Conservation (phyloP, 495 filamentous ascomycete genomes). For the Annulohypoxylon bovei region DNA sequence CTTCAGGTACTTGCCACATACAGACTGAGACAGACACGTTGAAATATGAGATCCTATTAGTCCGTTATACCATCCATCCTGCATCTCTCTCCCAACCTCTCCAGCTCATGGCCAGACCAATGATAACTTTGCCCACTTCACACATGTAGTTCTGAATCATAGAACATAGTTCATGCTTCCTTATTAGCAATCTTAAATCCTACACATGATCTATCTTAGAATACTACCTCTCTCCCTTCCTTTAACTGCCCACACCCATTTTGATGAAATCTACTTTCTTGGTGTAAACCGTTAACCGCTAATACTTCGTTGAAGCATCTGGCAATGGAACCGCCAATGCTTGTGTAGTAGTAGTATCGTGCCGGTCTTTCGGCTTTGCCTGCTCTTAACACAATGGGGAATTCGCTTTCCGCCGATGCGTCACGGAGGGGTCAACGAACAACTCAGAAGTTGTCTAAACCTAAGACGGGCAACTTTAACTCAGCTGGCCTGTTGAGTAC, state of each 20-base stretch:
- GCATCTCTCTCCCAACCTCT: slow-evolving; percentile 33
- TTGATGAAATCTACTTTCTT: slow-evolving; percentile 18
- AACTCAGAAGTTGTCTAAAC: slow-evolving; percentile 60
- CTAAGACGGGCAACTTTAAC: slow-evolving; percentile 54
- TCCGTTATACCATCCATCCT: slow-evolving; percentile 14
- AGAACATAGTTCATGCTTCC: slow-evolving; percentile 27
- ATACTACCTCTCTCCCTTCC: not conserved
- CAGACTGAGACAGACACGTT: slow-evolving; percentile 24
- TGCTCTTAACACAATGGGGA: slow-evolving; percentile 53
- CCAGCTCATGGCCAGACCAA: slow-evolving; percentile 23
- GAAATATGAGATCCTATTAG: slow-evolving; percentile 26
- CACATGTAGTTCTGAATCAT: slow-evolving; percentile 31
- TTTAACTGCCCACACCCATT: not conserved
- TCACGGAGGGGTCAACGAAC: slow-evolving; percentile 46
- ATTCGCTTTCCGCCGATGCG: slow-evolving; percentile 56
- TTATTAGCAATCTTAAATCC: slow-evolving; percentile 22
- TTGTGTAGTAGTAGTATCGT: slow-evolving; percentile 51
- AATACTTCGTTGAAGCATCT: slow-evolving; percentile 31
- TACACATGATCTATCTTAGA: not conserved
- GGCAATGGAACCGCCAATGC: slow-evolving; percentile 56
- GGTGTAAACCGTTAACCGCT: slow-evolving; percentile 18
- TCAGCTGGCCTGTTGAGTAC: slow-evolving; percentile 58
- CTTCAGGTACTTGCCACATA: slow-evolving; percentile 21
- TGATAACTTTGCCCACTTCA: not conserved
- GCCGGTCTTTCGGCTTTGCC: slow-evolving; percentile 40